These are phyloP conservation scores for Datura wrightii DNA, from an alignment of 257 asterid species.

Conservation along the genomic window DNA sequence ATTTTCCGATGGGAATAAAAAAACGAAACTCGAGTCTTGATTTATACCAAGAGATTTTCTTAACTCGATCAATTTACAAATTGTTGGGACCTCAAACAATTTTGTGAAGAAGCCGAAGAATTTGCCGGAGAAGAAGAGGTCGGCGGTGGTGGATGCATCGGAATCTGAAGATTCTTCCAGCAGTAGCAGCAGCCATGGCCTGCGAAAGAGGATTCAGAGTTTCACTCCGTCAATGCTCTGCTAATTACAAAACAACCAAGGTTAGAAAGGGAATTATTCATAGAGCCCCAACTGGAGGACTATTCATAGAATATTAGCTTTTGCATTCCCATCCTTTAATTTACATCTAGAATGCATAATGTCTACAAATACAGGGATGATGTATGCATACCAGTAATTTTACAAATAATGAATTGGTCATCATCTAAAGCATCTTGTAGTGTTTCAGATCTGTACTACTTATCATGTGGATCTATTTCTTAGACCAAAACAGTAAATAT, in stretches of 20 bases:
- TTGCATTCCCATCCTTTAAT: slow-evolving; percentile 19
- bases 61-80: background rate
- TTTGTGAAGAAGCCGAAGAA: slow-evolving; percentile 27
- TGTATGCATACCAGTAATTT: too few species aligned
- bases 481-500: too few species aligned
- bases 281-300: slow-evolving; percentile 43
- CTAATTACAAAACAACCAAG: slow-evolving; percentile 41
- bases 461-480: too few species aligned
- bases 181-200: slow-evolving; percentile 36
- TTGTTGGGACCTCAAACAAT: slow-evolving; percentile 33
- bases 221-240: slow-evolving; percentile 46
- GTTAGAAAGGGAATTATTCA: slow-evolving; percentile 49
- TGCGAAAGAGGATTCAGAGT: slow-evolving; percentile 33
- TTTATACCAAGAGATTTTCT: background rate
- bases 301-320: slow-evolving; percentile 30
- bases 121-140: slow-evolving; percentile 22
- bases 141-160: background rate
- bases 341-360: slow-evolving; percentile 22
- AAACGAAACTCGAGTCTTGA: too few species aligned
- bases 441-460: too few species aligned
- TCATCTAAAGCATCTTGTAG: too few species aligned
- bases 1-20: background rate
- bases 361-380: slow-evolving; percentile 17
- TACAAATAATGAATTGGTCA: too few species aligned
- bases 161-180: slow-evolving; percentile 19